phyloP scores from a whole-genome alignment of 257 asterid genomes.

The Coffea canephora region DNA sequence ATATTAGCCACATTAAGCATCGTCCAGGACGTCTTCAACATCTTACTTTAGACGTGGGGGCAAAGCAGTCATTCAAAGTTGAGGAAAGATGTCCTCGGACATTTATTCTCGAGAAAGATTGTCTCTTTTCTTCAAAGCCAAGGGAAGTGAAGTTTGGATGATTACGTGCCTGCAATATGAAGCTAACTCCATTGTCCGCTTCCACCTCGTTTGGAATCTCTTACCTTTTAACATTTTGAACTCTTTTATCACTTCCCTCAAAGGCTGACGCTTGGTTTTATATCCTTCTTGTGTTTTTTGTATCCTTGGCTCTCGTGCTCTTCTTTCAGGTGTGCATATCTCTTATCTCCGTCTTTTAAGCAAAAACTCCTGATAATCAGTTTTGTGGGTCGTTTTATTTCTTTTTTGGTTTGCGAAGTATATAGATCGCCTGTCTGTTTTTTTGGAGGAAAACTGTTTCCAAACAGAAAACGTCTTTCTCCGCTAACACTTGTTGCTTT shows the following conservation, averaged over 20 bases:
- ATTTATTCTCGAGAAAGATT: conserved; percentile 21
- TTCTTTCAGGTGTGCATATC: conserved; percentile 22
- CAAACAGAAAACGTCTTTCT: not conserved
- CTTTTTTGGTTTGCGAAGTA: not conserved
- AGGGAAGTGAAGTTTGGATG: conserved; percentile 33
- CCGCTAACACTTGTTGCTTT: not conserved
- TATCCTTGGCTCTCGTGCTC: not conserved
- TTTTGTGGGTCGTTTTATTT: not conserved
- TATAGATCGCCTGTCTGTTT: not conserved
- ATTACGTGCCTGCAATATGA: conserved; percentile 65
- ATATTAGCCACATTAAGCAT: not conserved
- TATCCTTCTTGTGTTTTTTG: conserved; percentile 7
- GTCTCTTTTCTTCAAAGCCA: conserved; percentile 61
- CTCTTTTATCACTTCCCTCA: conserved; percentile 2
- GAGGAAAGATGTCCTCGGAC: conserved; percentile 12
- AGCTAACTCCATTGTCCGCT: conserved; percentile 31
- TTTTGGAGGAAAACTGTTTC: not conserved
- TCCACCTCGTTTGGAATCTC: conserved; percentile 29
- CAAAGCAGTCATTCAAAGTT: conserved; percentile 21
- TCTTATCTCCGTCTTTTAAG: not conserved
- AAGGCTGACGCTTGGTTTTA: conserved; percentile 5
- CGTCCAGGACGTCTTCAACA: not conserved
- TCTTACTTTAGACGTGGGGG: conserved; percentile 11
- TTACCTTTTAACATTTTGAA: conserved; percentile 6
- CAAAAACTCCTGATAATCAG: not conserved